Evolutionary conservation across 2,329 filamentous ascomycete genomes (phyloP), one percentile per base, ranked within the genome.

Genomic region (Aspergillus versicolor): DNA sequence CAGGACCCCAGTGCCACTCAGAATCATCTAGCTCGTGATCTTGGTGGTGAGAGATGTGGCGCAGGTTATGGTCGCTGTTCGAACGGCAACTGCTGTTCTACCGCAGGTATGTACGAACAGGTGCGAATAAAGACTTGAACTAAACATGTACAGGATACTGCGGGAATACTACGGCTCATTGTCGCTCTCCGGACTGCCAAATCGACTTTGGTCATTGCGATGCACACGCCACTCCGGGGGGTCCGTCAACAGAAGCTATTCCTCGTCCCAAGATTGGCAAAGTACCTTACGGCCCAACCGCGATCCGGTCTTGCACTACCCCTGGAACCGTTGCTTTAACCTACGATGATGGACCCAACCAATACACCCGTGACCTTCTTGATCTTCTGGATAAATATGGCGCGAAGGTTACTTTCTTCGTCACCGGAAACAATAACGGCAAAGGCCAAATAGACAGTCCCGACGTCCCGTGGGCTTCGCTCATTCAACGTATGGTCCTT

Each of bases 361-460:
- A 78, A 19, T 88, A 85, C 70, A 89, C 86, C 1, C 72, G 74
- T 41, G 81, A 86, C 59, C 78, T 89, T 12, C 77, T 89, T 12
- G 82, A 88, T 64, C 76, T 87, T 53, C 78, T 89, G 45, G 78
- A 80, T 58, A 76, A 74, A 24, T 86, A 87, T 66, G 75, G 81
- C 27, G 85, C 84, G 13, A 86, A 84, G 61, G 87, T 85, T 2
- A 89, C 87, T 2, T 90, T 90, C 69, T 89, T 88, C 70, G 78
- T 89, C 59, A 84, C 75, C 12, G 79, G 79, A 4, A 72, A 78
- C 51, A 79, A 78, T 60, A 79, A 77, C 46, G 75, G 71, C 17
- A 77, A 76, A 59, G 79, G 78, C 15, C 61, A 69, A 13, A 79
- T 80, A 15, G 76, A 79, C 56, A 70, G 73, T n/a, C 68, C 70